Conservation (phyloP, 805 yeast genomes). For the Hanseniaspora lachancei region DNA sequence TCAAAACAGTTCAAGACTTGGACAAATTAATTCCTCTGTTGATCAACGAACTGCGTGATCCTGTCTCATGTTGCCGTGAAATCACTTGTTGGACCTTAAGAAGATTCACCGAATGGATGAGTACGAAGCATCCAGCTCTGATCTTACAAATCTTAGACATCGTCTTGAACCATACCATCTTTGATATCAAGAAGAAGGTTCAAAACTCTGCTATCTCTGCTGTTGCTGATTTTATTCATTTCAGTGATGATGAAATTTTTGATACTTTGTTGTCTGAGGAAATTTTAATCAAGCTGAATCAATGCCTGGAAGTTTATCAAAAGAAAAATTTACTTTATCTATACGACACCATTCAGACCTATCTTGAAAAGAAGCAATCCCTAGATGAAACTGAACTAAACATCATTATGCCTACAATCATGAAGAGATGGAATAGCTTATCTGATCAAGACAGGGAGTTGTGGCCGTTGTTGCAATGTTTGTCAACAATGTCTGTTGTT, state of each 20-base stretch:
- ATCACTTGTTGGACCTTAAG: constrained; percentile 93
- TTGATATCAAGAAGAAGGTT: constrained; percentile 81
- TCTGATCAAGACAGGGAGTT: constrained; percentile 69
- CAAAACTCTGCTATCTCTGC: constrained; percentile 91
- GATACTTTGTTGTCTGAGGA: constrained; percentile 48
- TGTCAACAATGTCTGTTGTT: constrained; percentile 81
- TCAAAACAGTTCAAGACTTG: constrained; percentile 52
- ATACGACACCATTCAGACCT: constrained; percentile 83
- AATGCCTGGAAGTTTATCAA: constrained; percentile 67
- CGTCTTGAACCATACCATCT: constrained; percentile 49
- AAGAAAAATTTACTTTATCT: constrained; percentile 66
- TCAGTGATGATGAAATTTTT: constrained; percentile 49
- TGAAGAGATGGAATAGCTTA: constrained; percentile 64
- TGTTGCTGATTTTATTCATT: constrained; percentile 69
- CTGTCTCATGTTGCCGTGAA: constrained; percentile 75
- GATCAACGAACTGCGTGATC: constrained; percentile 63
- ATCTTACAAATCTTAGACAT: constrained; percentile 69
- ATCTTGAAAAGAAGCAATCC: constrained; percentile 54
- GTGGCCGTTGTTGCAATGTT: constrained; percentile 87
- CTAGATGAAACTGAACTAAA: constrained; percentile 46
- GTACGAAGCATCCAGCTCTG: constrained; percentile 54
- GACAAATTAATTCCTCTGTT: constrained; percentile 76
- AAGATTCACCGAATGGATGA: constrained; percentile 72
- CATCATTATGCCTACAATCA: constrained; percentile 63
- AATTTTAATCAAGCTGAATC: constrained; percentile 53